Evolutionary conservation across 495 filamentous ascomycete genomes (phyloP).

Genomic region (Glonium stellatum): DNA sequence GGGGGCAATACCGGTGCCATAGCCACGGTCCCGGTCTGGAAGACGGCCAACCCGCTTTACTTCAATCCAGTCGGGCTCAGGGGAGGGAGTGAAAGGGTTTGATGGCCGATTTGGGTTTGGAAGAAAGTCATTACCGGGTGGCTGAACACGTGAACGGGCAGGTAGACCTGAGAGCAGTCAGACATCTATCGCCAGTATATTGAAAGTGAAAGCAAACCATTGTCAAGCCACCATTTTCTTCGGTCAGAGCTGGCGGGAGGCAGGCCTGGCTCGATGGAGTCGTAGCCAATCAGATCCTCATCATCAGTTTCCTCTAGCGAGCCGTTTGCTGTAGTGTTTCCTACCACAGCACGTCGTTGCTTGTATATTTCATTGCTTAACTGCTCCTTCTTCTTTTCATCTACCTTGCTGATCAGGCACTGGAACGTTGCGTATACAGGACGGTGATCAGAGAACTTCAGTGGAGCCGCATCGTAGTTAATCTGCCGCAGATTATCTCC

Average conservation of each 20-base stretch:
- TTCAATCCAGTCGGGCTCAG: slow-evolving; percentile 73
- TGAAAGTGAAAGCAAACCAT: slow-evolving; percentile 41
- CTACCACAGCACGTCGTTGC: slow-evolving; percentile 55
- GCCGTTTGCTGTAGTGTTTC: slow-evolving; percentile 39
- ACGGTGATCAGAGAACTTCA: slow-evolving; percentile 87
- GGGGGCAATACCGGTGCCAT: slow-evolving; percentile 15
- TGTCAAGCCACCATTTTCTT: slow-evolving; percentile 92
- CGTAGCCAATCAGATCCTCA: slow-evolving; percentile 66
- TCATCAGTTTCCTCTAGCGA: slow-evolving; percentile 52
- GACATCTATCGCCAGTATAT: slow-evolving; percentile 8
- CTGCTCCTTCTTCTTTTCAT: slow-evolving; percentile 62
- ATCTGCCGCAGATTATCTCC: slow-evolving; percentile 75
- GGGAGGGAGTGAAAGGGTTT: slow-evolving; percentile 69
- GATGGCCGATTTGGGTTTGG: slow-evolving; percentile 66
- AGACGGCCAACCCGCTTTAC: slow-evolving; percentile 32
- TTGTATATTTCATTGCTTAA: slow-evolving; percentile 67
- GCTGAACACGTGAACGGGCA: slow-evolving; percentile 61
- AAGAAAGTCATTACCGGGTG: slow-evolving; percentile 52
- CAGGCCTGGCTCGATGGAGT: slow-evolving; percentile 68
- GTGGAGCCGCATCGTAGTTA: slow-evolving; percentile 66
- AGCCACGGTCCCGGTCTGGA: slow-evolving; percentile 14
- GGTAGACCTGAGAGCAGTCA: slow-evolving; percentile 49
- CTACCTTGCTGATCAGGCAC: slow-evolving; percentile 69
- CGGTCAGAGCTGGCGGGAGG: slow-evolving; percentile 86
- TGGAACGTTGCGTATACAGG: slow-evolving; percentile 87